Conservation (phyloP, 345 rosid species). For the Camelina sativa region DNA sequence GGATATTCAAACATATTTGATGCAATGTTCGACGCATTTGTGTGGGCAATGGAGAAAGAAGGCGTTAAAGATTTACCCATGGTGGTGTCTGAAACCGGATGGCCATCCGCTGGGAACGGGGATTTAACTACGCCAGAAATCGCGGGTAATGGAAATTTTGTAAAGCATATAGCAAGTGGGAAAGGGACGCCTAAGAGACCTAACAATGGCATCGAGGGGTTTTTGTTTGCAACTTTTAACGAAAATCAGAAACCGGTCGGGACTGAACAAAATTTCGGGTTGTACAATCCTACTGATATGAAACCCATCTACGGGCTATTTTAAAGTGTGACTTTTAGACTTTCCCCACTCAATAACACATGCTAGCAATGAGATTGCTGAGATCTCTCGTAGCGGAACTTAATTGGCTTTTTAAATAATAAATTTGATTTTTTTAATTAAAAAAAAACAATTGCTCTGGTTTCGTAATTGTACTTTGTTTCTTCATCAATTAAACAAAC, state of each 20-base stretch:
- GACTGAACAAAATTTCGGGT: conserved; percentile 46
- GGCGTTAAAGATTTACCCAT: neutral
- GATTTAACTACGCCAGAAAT: conserved; percentile 28
- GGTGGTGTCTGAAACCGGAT: too few relatives aligned
- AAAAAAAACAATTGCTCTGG: neutral
- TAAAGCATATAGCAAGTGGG: conserved; percentile 15
- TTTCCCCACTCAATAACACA: neutral
- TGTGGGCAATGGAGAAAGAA: conserved; percentile 44
- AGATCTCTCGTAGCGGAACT: neutral
- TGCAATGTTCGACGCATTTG: conserved; percentile 47
- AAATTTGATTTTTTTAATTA: neutral
- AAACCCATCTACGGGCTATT: conserved; percentile 31
- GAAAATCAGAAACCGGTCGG: conserved; percentile 32
- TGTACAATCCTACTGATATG: conserved; percentile 38
- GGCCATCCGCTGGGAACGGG: conserved; percentile 39
- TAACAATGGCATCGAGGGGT: neutral
- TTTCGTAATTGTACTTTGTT: neutral
- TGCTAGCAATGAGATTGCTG: too few relatives aligned
- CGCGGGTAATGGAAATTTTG: conserved; percentile 39
- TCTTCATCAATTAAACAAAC: neutral
- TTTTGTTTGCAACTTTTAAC: conserved; percentile 41
- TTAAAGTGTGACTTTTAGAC: conserved; percentile 7
- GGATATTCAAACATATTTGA: conserved; percentile 50
- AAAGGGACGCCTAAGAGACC: conserved; percentile 52
- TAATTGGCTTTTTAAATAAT: neutral